Base-by-base conservation (phyloP, 345 rosid genomes). In the Sapria himalayana region DNA sequence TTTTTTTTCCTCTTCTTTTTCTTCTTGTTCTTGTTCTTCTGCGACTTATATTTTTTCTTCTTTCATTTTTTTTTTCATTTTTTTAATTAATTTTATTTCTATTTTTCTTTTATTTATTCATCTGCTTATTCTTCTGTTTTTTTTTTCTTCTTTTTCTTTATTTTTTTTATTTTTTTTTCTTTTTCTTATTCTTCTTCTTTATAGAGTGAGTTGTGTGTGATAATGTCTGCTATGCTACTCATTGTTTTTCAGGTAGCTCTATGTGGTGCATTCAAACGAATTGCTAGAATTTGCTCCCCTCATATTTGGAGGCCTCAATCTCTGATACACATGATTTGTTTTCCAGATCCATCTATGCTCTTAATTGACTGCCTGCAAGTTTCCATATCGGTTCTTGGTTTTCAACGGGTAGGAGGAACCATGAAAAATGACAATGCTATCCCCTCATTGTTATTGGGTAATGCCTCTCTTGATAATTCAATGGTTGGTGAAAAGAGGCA, bases 291-390 rank as follows among this genome's bases (percentile, higher is more conserved):
- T 43, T 81, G 85, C 41, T 92, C 92, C 23, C 76, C 85, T 46
- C 51, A 64, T 58, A 60, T 86, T 20, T 86, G 92, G 94, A 81
- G 53, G 58, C 85, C 85, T 27, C 71, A 76, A 51, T 70, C 53
- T 61, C 74, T 86, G 51, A 42, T 72, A 19, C 39, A 66, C 25
- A 36, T 66, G 53, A 72, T 86, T 51, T 64, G 64, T 57, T 50
- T 57, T 57, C 63, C 80, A 15, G 71, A 81, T 44, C 89, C 94
- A 46, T 81, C 78, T 57, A 46, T 59, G 45, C 54, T 57, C 32
- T 62, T 81, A 64, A 68, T 70, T 50, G 72, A 78, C 52, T 86
- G 97, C 71, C 58, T 81, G 51, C 66, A 57, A 62, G 74, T 60
- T 37, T 62, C 76, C 46, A 36, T 81, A 22, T 61, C 59, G 29